Base-by-base conservation (phyloP, 2,329 filamentous ascomycete genomes). In the Diaporthe humulicola region DNA sequence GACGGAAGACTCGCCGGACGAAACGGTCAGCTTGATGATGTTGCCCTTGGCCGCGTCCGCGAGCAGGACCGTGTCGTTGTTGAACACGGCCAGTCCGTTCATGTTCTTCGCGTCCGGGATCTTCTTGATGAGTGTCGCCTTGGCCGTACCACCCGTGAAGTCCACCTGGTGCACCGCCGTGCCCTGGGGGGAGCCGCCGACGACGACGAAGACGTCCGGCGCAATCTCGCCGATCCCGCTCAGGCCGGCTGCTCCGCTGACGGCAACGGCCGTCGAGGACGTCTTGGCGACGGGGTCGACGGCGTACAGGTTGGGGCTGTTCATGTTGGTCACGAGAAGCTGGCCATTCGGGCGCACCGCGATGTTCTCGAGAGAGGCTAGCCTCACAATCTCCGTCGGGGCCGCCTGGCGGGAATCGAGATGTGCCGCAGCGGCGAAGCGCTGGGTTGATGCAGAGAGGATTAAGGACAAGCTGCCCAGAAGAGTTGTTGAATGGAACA, bases 291-390 rank as follows among this genome's bases (percentile, higher is more conserved):
- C 70, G 0, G 79, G 77, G 77, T 82, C 79, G 56, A 83, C 71
- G 42, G 76, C 61, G 74, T 80, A 81, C 61, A 83, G 77, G 58
- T 79, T 79, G 22, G 81, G 78, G n/a, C 77, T 78, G 78, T 83
- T 81, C 80, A 82, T 81, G 78, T 81, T 81, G 69, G 81, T 83
- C 19, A 79, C 81, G 17, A 83, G 78, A 52, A 83, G 78, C 56
- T 79, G 76, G 38, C 81, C 82, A 69, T 82, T 80, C 69, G 79
- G 70, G 33, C 81, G 81, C 15, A 81, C 79, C 8, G 81, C 81
- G 15, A 82, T 50, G 73, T 81, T 82, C 73, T 83, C 81, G 72
- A 82, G 74, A 9, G 79, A 81, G 54, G 73, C 76, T 56, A 82
- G 77, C 9, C 74, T 76, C 57, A 80, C 79, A 19, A 82, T 77